Base-by-base conservation (phyloP, 73 alveolate genomes). In the Durusdinium trenchii region DNA sequence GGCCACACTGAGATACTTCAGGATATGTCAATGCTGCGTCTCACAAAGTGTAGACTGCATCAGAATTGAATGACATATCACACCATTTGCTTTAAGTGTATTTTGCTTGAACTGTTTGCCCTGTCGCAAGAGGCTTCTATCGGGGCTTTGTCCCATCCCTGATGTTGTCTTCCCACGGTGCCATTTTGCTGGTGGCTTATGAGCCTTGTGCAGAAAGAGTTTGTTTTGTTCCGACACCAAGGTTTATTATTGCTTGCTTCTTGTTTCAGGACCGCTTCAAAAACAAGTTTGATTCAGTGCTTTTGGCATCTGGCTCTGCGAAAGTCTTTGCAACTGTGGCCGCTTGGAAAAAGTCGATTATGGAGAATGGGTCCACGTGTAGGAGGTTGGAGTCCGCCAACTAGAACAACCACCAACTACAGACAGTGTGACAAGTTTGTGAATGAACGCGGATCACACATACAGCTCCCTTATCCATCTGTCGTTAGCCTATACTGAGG, bases 161-260 rank as follows among this genome's bases (percentile, higher is more conserved):
- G 76, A 48, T 91, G 71, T 89, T 91, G n/a, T 91, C 90, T 89
- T 91, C 98, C 12, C 98, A 91, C 32, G 98, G 98, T 42, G 98
- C 98, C 48, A 78, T 91, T 45, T 78, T 91, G 10, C 98, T 91
- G 47, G 98, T 91, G 35, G 54, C 98, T 32, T 91, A 91, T 30
- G 98, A 35, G 48, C 57, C 98, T 71, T 76, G 75, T 35, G n/a
- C 43, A 30, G 52, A 23, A 84, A 36, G 28, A 10, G 38, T 67
- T 67, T 18, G 81, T n/a, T 23, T 23, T 23, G 73, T 23, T 32
- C 18, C n/a, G 32, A 30, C 81, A 67, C 81, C 43, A 64, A 9
- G 9, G 42, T 9, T 64, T 12, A 54, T 12, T 54, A 9, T 9
- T 54, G 64, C 42, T 18, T 16, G 9, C n/a, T 64, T 20, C 42